Evolutionary conservation across 176 grass and related monocot species (phyloP).

Genomic region (Carex littledalei): DNA sequence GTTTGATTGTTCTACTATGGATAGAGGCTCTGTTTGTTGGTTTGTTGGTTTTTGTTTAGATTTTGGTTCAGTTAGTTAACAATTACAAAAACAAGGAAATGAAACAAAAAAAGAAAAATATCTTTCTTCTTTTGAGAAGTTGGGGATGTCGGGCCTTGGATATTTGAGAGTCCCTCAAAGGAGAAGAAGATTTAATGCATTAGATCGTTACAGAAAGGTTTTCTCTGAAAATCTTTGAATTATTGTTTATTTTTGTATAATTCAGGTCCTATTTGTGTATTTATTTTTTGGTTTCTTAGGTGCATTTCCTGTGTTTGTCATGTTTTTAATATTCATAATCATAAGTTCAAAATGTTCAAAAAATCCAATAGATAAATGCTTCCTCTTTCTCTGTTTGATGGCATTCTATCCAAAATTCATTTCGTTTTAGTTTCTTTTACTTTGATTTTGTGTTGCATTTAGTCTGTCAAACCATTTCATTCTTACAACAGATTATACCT

Average conservation of each 20-base stretch:
- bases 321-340: background rate
- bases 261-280: background rate
- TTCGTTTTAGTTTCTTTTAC: background rate
- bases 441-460: background rate
- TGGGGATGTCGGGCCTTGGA: background rate
- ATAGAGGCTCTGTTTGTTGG: conserved; percentile 2
- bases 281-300: background rate
- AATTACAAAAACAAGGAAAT: conserved; percentile 2
- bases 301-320: background rate
- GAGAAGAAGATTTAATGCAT: conserved; percentile 11
- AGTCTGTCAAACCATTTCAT: background rate
- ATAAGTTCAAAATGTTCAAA: background rate
- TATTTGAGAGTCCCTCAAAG: background rate
- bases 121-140: background rate
- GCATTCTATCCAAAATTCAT: background rate
- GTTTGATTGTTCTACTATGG: background rate
- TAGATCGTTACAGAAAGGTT: conserved; percentile 11
- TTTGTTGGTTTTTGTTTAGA: conserved; percentile 6
- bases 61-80: background rate
- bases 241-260: background rate
- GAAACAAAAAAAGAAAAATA: background rate
- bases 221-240: background rate
- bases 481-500: background rate
- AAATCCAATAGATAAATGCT: background rate
- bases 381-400: background rate